Base-by-base conservation (phyloP, 441 rosid species). In the Brassica hybrid region DNA sequence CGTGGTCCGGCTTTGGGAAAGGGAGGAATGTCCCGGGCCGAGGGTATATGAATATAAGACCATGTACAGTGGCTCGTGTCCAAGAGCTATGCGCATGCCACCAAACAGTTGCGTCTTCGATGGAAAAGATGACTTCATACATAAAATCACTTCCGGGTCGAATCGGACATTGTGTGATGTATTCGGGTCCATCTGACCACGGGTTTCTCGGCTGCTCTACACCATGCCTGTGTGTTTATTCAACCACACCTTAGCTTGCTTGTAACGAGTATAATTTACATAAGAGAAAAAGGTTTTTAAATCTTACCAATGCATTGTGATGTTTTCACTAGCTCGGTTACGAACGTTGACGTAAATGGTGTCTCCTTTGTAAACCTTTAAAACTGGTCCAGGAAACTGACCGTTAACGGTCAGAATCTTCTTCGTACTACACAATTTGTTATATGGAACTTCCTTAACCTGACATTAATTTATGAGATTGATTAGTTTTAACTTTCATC, bases 1-100 rank as follows among this genome's bases (percentile, higher is more conserved):
- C 81, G 7, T 59, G 52, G 65, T 88, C 79, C 1, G 93, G 90
- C 5, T 74, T 54, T 3, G 86, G 84, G 13, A 82, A 88, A n/a
- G 97, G 97, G 27, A 83, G 88, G 0, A 62, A 7, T 2, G 80
- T 62, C 21, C 68, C 74, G 0, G 54, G 30, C 0, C 43, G 56
- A 0, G 94, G 94, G 41, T 79, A 71, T 1, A 91, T 13, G 6
- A 84, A 73, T 1, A 91, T 83, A 5, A 88, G 87, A 1, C 96
- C 94, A 8, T 88, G 82, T 17, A 89, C 84, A 0, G 91, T 85
- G 1, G 85, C 88, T 3, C 96, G 75, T 0, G 87, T 54, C 90
- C 90, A 89, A 7, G 84, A 86, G 58, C 88, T 90, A 32, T 90
- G 94, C 0, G 94, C 89, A 11, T 90, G 93, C 95, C 95, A 90